Evolutionary conservation across 805 yeast species (phyloP), one percentile per base, ranked within the genome.

Genomic region (Lipomyces anomalus): DNA sequence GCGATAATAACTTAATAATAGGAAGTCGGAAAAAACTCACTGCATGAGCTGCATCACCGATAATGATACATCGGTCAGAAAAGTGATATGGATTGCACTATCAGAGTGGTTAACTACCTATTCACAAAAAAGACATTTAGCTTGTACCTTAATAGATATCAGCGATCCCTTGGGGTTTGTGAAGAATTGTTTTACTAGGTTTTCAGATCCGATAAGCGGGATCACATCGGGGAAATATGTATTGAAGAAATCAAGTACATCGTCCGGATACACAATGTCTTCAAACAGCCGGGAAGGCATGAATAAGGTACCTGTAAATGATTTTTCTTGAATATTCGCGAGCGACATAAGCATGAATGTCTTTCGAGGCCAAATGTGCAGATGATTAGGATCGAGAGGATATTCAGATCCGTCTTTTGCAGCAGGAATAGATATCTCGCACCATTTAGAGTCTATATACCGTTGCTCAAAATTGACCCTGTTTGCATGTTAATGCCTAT

Each of bases 41-140:
- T 2, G 92, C 79, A 66, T 89, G 97, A 0, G 97, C 95, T 0
- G 97, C 95, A 63, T 89, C 97, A 4, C 97, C 97, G 23, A 89
- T 66, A 9, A 89, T 66, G 6, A 89, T 67, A 13, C 80, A 80
- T 46, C 75, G 74, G 38, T 79, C 84, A 35, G 70, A 63, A 38
- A 70, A 73, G 59, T 85, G 77, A 65, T 86, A 89, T 1, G 90
- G 87, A 40, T 67, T 67, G 55, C 85, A 81, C 38, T 20, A 3
- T 22, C 6, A 6, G 16, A 23, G 6, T 3, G n/a, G n/a, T n/a
- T n/a, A n/a, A n/a, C n/a, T n/a, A n/a, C n/a, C n/a, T n/a, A n/a
- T n/a, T n/a, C n/a, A n/a, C n/a, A n/a, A n/a, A n/a, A n/a, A n/a
- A 17, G 13, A 18, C 17, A 13, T 22, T 4, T 3, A 16, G 9